Percentiles rank a stretch among this genome's conserved stretches.
Conservation (phyloP, 2,329 filamentous ascomycete genomes). For the Coniella lustricola region DNA sequence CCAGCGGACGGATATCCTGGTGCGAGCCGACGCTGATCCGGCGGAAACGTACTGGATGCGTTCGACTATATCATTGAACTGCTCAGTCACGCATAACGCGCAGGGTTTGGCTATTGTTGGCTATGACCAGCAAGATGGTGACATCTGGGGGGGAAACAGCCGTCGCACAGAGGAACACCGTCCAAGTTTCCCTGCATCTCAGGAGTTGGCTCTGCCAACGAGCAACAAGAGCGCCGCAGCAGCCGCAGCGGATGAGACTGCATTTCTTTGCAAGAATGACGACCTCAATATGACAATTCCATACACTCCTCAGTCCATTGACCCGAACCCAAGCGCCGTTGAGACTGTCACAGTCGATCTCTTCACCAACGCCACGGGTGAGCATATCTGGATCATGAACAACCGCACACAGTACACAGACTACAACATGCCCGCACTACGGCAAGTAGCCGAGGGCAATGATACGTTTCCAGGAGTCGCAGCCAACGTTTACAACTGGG, state of each 20-base stretch:
- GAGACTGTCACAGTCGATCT: background rate
- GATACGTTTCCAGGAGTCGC: background rate
- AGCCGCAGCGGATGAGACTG: background rate
- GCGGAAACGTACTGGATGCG: constrained; percentile 4
- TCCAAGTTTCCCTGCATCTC: background rate
- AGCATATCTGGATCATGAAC: background rate
- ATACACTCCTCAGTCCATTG: background rate
- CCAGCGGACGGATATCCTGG: constrained; percentile 20
- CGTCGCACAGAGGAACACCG: background rate
- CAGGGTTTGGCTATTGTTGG: background rate
- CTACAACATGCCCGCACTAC: background rate
- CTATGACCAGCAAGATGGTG: too few relatives aligned
- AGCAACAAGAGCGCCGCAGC: background rate
- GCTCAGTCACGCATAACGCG: background rate
- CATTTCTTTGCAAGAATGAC: background rate
- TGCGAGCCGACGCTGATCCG: constrained; percentile 3
- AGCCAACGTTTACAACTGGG: background rate
- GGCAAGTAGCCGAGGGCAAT: background rate
- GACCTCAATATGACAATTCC: background rate
- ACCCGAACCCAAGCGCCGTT: background rate
- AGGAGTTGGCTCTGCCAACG: background rate
- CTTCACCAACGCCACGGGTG: background rate
- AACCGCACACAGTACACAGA: background rate
- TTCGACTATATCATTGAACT: background rate
- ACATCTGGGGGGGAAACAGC: too few relatives aligned